Percentiles rank a stretch among this genome's conserved stretches.
These are phyloP conservation scores for Blumeriella jaapii DNA, from an alignment of 2,329 filamentous ascomycete genomes.

Conservation along the genomic window DNA sequence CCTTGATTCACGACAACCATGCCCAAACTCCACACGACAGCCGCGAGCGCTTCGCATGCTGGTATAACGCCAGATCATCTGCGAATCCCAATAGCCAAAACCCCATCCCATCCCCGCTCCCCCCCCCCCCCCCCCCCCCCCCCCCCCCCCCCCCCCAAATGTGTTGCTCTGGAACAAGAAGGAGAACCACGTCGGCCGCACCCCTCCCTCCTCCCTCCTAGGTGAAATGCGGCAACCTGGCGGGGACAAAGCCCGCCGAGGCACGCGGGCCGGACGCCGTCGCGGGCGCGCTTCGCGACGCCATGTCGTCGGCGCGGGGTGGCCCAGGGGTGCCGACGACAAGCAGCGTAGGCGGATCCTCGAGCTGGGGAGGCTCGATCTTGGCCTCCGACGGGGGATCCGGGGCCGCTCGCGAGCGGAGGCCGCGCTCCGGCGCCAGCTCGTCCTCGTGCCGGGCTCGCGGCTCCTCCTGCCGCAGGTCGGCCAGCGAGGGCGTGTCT, in stretches of 20 bases:
- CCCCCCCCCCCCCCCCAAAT: too few species aligned
- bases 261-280: slow-evolving; percentile 14
- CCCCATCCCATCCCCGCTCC: too few species aligned
- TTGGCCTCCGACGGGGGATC: slow-evolving; percentile 20
- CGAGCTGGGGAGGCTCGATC: slow-evolving; percentile 5
- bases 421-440: slow-evolving; percentile 39
- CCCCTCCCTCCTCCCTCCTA: slow-evolving; percentile 14
- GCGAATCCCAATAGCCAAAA: slow-evolving; percentile 1
- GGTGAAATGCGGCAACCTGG: slow-evolving; percentile 44
- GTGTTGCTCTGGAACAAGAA: too few species aligned
- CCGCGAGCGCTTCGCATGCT: slow-evolving; percentile 28
- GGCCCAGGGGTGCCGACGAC: neutral
- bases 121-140: too few species aligned
- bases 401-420: slow-evolving; percentile 29
- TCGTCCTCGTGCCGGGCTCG: slow-evolving; percentile 36
- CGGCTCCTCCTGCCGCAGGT: slow-evolving; percentile 43
- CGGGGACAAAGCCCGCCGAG: slow-evolving; percentile 40
- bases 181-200: too few species aligned
- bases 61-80: slow-evolving; percentile 19
- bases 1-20: too few species aligned
- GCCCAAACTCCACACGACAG: slow-evolving; percentile 9
- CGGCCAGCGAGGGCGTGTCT: slow-evolving; percentile 36
- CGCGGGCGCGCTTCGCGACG: too few species aligned
- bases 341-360: slow-evolving; percentile 6
- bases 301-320: slow-evolving; percentile 6